Base-by-base conservation (phyloP, 176 grass and related monocot species). In the Thinopyrum elongatum region DNA sequence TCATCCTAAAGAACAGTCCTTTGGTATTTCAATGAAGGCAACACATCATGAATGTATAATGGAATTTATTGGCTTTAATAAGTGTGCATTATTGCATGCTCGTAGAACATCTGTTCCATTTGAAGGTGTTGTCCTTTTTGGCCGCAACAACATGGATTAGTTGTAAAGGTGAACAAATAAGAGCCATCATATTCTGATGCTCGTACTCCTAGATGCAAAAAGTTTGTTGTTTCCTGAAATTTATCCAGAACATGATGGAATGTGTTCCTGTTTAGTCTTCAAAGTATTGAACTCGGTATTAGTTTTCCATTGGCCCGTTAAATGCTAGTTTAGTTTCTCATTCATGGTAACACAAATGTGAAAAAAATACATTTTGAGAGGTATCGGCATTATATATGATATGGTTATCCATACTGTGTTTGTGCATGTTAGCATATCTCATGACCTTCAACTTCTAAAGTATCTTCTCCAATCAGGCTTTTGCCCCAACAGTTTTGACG, bases 131-230 rank as follows among this genome's bases (percentile, higher is more conserved):
- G 65, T 57, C 58, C 42, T 14, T 74, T 73, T 39, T 73, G 53
- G 17, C 46, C 25, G 71, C 15, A 51, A 47, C 44, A 47, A 51
- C 47, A 51, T 53, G 49, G 49, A 19, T 53, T 19, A 19, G 49
- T 53, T 53, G 49, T 53, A 19, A 53, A 19, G 49, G 49, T 53
- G 16, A 53, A 53, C 49, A 19, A 49, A 39, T 44, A 65, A 53
- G 23, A 88, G 19, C 28, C 27, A 60, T 78, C 66, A 7, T 16
- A 78, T 64, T 53, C 3, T 70, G 12, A 69, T 61, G 67, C 59
- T 61, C 22, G 63, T 47, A 77, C 21, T 88, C 62, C 49, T 78
- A 76, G 71, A 83, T 83, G 80, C 73, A 88, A 55, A 29, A 71
- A 78, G 29, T 61, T 21, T 86, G 57, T 23, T 65, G 7, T 65